Base-by-base conservation (phyloP, 2,329 filamentous ascomycete species). In the Neofusicoccum umdonicola region DNA sequence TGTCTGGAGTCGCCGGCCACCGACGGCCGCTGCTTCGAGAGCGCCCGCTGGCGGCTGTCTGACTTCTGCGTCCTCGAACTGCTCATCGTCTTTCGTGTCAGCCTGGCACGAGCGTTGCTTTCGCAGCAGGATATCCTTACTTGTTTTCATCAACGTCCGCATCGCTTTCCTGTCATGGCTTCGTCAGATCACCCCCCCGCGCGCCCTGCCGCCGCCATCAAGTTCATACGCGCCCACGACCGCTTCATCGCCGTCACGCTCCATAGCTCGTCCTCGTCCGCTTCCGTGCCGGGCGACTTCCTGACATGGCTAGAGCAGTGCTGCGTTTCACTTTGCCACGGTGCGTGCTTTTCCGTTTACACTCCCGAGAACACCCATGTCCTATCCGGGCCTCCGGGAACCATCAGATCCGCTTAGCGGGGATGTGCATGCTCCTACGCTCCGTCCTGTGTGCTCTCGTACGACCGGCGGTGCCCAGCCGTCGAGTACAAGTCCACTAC, bases 301-400 rank as follows among this genome's bases (percentile, higher is more conserved):
- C 39, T 65, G 15, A 48, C 19, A 4, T 61, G 54, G 63, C 44
- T 54, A 17, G 45, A 5, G 22, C 37, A 48, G 37, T 61, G 54
- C 34, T 27, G 54, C 39, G 44, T n/a, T 45, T 39, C 35, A 12
- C 47, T 65, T 19, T 65, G 63, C 54, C 13, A 58, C 37, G 63
- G 54, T 54, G 17, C 37, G 63, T 61, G 17, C 34, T 22, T 39
- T 37, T 19, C 42, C 27, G 13, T 44, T 45, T 44, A 56, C 37
- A n/a, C 37, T 22, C 19, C 22, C n/a, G 9, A 5, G 13, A n/a
- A 34, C 22, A 31, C 27, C 11, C 47, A 50, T 31, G 11, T 13
- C 27, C n/a, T 15, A 31, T 48, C 45, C 27, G 27, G 27, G 22
- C 22, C 22, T 22, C 22, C 22, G 22, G 22, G 22, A 22, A 22